These are phyloP conservation scores for Flueggea neowawraea DNA, from an alignment of 441 rosid genomes.

Conservation along the genomic window DNA sequence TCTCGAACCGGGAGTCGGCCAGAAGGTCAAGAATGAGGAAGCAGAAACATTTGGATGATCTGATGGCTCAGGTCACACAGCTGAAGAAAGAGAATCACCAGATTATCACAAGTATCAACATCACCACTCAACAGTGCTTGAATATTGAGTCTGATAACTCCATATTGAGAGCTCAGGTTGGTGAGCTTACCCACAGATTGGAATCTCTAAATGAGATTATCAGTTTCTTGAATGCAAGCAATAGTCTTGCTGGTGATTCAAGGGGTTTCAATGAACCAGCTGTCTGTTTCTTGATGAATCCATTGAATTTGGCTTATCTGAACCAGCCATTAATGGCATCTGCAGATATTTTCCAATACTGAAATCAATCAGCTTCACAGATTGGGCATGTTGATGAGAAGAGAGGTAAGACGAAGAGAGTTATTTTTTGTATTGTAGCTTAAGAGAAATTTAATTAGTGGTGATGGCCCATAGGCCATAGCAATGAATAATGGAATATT, in stretches of 20 bases:
- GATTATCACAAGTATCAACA: conserved; percentile 36
- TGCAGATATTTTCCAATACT: conserved; percentile 46
- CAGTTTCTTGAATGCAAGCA: conserved; percentile 31
- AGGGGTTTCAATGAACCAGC: conserved; percentile 27
- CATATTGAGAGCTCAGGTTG: conserved; percentile 59
- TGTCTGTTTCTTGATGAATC: conserved; percentile 41
- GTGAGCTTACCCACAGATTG: conserved; percentile 70
- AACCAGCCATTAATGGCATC: conserved; percentile 74
- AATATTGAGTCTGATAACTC: conserved; percentile 65
- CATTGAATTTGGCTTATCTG: conserved; percentile 33
- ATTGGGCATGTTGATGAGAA: background rate
- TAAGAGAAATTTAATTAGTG: too few relatives aligned
- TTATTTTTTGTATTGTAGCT: too few relatives aligned
- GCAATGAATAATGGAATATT: too few relatives aligned
- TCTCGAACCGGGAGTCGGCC: conserved; percentile 92
- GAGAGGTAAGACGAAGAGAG: too few relatives aligned
- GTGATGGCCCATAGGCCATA: too few relatives aligned
- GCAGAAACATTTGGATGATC: conserved; percentile 76
- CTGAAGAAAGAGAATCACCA: conserved; percentile 51
- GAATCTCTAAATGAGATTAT: conserved; percentile 63
- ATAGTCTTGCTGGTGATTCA: conserved; percentile 16
- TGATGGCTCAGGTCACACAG: conserved; percentile 40
- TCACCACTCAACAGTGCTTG: conserved; percentile 45
- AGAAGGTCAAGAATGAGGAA: conserved; percentile 93
- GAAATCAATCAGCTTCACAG: background rate